phyloP scores from a whole-genome alignment of 192 early-diverging fungal species.

The Dissophora globulifera region DNA sequence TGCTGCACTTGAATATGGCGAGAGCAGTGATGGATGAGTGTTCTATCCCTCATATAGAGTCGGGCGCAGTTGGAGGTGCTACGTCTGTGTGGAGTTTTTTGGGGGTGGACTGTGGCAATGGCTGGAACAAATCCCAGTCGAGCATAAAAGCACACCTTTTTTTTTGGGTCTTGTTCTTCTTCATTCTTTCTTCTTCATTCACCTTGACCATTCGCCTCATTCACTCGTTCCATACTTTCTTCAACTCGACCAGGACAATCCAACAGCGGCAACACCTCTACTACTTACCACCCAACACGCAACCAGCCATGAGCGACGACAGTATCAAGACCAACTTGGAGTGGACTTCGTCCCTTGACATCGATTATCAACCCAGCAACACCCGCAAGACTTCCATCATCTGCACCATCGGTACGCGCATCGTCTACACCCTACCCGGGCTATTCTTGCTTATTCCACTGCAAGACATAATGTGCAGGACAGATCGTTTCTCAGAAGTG shows the following conservation, averaged over 20 bases:
- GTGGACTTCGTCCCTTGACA: conserved; percentile 78
- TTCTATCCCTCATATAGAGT: too few relatives aligned
- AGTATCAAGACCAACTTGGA: conserved; percentile 71
- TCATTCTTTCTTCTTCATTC: conserved; percentile 7
- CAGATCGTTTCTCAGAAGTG: too few relatives aligned
- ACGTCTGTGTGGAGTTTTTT: too few relatives aligned
- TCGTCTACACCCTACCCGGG: neutral
- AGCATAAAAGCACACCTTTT: neutral
- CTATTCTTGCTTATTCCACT: neutral
- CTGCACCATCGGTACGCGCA: conserved; percentile 81
- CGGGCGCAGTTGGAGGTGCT: too few relatives aligned
- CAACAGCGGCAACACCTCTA: neutral
- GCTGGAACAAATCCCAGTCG: too few relatives aligned
- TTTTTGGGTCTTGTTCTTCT: neutral
- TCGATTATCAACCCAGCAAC: conserved; percentile 65
- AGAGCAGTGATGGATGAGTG: too few relatives aligned
- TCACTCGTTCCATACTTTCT: neutral
- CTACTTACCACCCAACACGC: neutral
- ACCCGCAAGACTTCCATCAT: conserved; percentile 87
- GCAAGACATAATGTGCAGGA: too few relatives aligned
- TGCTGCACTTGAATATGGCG: too few relatives aligned
- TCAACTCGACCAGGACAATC: neutral
- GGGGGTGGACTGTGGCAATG: too few relatives aligned
- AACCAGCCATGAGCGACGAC: conserved; percentile 28
- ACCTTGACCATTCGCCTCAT: neutral